Conservation (phyloP, 78 protist species). For the Dictyostelium brefeldianum region DNA sequence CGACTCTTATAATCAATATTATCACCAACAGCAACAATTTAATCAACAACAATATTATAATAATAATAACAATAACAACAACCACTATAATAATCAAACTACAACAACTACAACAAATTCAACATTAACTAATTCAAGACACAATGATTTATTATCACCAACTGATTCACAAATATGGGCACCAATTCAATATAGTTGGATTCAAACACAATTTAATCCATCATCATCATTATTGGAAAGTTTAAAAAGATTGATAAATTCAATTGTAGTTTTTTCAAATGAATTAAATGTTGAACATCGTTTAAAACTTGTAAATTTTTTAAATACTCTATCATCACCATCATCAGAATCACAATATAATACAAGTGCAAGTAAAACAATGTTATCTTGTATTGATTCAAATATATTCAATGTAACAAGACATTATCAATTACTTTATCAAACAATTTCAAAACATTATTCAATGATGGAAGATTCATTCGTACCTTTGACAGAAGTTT, state of each 20-base stretch:
- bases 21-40: neutral
- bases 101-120: neutral
- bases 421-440: slow-evolving; percentile 51
- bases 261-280: slow-evolving; percentile 29
- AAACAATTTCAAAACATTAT: slow-evolving; percentile 37
- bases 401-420: slow-evolving; percentile 22
- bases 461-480: slow-evolving; percentile 54
- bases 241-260: slow-evolving; percentile 8
- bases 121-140: neutral
- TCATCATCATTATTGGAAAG: slow-evolving; percentile 24
- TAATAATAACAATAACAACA: neutral
- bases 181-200: slow-evolving; percentile 23
- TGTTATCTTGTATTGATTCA: neutral
- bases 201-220: slow-evolving; percentile 33
- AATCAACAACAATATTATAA: neutral
- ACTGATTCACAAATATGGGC: slow-evolving; percentile 4
- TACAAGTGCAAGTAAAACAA: neutral
- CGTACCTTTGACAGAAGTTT: slow-evolving; percentile 13
- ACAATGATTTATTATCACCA: slow-evolving; percentile 15
- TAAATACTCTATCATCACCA: slow-evolving; percentile 12
- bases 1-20: neutral
- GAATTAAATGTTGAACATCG: slow-evolving; percentile 40
- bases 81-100: neutral
- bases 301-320: slow-evolving; percentile 10
- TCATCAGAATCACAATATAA: slow-evolving; percentile 24